These are phyloP conservation scores for Peribolospora kevripleyi DNA, from an alignment of 768 basidiomycete genomes.

Conservation along the genomic window DNA sequence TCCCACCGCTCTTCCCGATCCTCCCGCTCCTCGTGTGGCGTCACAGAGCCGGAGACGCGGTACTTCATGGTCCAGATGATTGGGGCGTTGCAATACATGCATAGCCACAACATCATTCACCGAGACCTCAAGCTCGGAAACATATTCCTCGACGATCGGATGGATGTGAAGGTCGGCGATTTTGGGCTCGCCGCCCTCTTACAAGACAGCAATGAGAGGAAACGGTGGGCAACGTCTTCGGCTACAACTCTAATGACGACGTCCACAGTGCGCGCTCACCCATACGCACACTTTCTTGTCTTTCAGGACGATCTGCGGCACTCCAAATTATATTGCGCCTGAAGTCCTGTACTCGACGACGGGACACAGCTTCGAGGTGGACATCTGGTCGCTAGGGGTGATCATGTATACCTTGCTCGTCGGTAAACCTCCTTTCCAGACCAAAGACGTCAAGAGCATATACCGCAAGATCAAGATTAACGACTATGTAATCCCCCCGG, in stretches of 20 bases:
- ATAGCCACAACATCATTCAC: conserved; percentile 84
- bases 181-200: conserved; percentile 77
- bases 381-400: conserved; percentile 92
- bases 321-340: conserved; percentile 95
- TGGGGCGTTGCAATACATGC: conserved; percentile 94
- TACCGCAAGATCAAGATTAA: conserved; percentile 84
- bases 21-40: no score
- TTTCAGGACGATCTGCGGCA: conserved; percentile 68
- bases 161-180: conserved; percentile 94
- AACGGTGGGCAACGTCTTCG: no score
- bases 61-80: conserved; percentile 85
- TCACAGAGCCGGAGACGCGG: conserved; percentile 76
- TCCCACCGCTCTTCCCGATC: conserved; percentile 6
- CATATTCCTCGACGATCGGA: conserved; percentile 64
- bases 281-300: neutral
- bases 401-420: conserved; percentile 85
- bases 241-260: no score
- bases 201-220: no score
- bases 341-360: conserved; percentile 91
- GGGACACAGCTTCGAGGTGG: conserved; percentile 94
- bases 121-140: conserved; percentile 93
- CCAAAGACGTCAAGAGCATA: conserved; percentile 87
- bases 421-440: conserved; percentile 95
- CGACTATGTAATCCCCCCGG: conserved; percentile 70
- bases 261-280: neutral